Percentiles rank a stretch among this genome's conserved stretches.
These are phyloP conservation scores for Xerocomus minutiporus DNA, from an alignment of 1,284 basidiomycete species.

Conservation along the genomic window DNA sequence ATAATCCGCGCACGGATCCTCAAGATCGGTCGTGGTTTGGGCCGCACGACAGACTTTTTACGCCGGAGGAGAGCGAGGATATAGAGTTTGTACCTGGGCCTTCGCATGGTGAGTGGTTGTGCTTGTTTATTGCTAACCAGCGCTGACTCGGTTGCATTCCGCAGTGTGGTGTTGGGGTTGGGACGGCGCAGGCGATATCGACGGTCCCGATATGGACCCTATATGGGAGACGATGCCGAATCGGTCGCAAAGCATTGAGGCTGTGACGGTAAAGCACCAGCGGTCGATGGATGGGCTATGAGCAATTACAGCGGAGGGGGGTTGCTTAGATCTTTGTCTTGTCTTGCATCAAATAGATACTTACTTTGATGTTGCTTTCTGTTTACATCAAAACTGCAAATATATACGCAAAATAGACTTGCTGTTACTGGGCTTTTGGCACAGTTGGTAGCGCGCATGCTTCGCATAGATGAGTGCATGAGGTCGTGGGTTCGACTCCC, in stretches of 20 bases:
- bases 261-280: constrained; percentile 74
- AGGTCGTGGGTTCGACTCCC: constrained; percentile 39
- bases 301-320: not conserved
- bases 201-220: constrained; percentile 91
- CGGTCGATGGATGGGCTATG: constrained; percentile 40
- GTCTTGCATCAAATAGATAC: not conserved
- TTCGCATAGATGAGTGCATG: constrained; percentile 34
- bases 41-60: constrained; percentile 89
- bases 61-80: constrained; percentile 75
- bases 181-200: constrained; percentile 95
- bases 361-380: not conserved
- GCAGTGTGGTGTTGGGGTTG: constrained; percentile 98
- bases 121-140: not conserved
- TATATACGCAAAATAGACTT: not conserved
- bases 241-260: constrained; percentile 52
- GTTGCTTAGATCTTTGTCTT: constrained; percentile 19
- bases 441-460: constrained; percentile 40
- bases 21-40: constrained; percentile 95
- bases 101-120: constrained; percentile 67
- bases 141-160: not conserved
- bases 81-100: constrained; percentile 79
- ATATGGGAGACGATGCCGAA: constrained; percentile 88
- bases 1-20: constrained; percentile 90
- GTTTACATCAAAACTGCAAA: not conserved
- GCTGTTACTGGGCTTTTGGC: constrained; percentile 21